A percentile compares a stretch with the other conserved stretches of the same genome.
Evolutionary conservation across 2,329 filamentous ascomycete species (phyloP).

Genomic region (Tolypocladium capitatum): DNA sequence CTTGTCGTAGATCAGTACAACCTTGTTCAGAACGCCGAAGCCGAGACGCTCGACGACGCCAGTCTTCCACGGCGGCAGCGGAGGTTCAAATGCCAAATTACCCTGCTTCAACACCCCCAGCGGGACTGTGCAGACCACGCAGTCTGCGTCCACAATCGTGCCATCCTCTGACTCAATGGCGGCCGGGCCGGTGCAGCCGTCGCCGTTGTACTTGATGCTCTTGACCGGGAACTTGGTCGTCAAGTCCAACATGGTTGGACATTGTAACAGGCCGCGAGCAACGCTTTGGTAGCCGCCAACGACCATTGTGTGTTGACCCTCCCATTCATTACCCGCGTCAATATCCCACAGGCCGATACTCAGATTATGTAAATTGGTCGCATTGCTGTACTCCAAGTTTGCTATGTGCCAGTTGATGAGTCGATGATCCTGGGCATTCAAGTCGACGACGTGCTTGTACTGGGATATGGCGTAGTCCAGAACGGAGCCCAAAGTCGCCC

Average conservation of each 20-base stretch:
- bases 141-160: conserved; percentile 66
- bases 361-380: conserved; percentile 71
- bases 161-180: conserved; percentile 68
- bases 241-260: conserved; percentile 65
- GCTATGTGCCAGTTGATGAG: conserved; percentile 97
- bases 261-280: conserved; percentile 70
- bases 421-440: conserved; percentile 76
- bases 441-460: conserved; percentile 69
- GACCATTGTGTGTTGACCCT: conserved; percentile 86
- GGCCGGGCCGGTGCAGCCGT: conserved; percentile 32
- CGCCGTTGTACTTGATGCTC: conserved; percentile 51
- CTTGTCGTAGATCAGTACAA: conserved; percentile 77
- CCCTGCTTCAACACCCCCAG: conserved; percentile 83
- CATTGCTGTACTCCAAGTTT: conserved; percentile 96
- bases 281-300: conserved; percentile 89
- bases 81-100: conserved; percentile 72
- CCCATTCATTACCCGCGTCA: conserved; percentile 94
- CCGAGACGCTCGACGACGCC: conserved; percentile 73
- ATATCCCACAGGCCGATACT: conserved; percentile 93
- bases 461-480: conserved; percentile 86
- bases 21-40: conserved; percentile 90
- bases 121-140: conserved; percentile 79
- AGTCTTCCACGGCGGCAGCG: conserved; percentile 76
- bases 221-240: conserved; percentile 60
- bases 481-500: conserved; percentile 74